Evolutionary conservation across 306 rosid species (phyloP), one percentile per base, ranked within the genome.

Genomic region (Ceratonia siliqua): DNA sequence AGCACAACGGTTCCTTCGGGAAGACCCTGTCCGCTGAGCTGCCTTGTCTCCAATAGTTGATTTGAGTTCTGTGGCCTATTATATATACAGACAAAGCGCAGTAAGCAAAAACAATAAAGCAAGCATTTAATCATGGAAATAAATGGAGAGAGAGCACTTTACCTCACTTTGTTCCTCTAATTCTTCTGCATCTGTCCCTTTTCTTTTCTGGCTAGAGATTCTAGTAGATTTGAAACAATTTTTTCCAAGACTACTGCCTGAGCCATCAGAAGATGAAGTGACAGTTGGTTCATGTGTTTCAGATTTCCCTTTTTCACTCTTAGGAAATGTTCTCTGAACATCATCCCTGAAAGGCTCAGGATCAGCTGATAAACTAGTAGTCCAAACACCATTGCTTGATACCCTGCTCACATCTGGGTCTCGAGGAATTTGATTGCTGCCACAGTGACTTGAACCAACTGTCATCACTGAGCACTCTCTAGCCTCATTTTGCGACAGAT

Each of bases 81-180:
- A 50, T 57, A 73, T 41, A 39, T 9, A 6, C n/a, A 67, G 45
- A 70, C 72, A 35, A 39, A 45, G 12, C 35, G 76, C 69, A 66
- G 59, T 17, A 61, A n/a, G 39, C 38, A 41, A 27, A 32, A 43
- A 24, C 28, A 49, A 30, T 28, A 28, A 53, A 52, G 4, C 35
- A 55, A 46, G 33, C 50, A 64, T 59, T 79, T 20, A 70, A 48
- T 17, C 35, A 71, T 15, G 54, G 15, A 17, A 13, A 50, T 46
- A 45, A 32, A 55, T 24, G 59, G 74, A 62, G 62, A 74, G 13
- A 68, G 65, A 12, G 36, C 8, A 38, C 32, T 70, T 79, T 73
- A 92, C 98, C 91, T 88, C 92, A 77, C 98, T 90, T 79, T 87
- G 92, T 75, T 89, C 86, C 83, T 90, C 98, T 36, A 83, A 84